These are phyloP conservation scores for Filobasidium uniguttulatum DNA, from an alignment of 1,284 basidiomycete genomes.

Conservation along the genomic window DNA sequence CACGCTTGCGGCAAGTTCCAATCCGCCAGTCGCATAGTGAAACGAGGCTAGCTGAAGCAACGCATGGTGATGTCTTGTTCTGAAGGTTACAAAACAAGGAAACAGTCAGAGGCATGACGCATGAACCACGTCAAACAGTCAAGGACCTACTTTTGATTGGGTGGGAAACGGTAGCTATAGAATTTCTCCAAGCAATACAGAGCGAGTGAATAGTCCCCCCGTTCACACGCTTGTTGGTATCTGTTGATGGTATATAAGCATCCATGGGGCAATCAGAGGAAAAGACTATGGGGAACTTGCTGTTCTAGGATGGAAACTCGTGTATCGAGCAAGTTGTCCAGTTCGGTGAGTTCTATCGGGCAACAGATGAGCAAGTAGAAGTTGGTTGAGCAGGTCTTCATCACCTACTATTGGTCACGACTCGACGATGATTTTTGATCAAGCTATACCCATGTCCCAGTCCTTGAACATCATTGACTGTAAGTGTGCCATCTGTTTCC, in stretches of 20 bases:
- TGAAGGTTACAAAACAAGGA: no score
- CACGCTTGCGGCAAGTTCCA: conserved; percentile 24
- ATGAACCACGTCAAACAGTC: no score
- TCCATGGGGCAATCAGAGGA: not conserved
- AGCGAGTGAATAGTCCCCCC: conserved; percentile 29
- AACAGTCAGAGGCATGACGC: no score
- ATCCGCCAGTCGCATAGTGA: conserved; percentile 30
- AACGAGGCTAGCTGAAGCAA: conserved; percentile 33
- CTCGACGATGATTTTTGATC: conserved; percentile 1
- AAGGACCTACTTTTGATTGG: conserved; percentile 17
- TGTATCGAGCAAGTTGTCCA: conserved; percentile 24
- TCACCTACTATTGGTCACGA: conserved; percentile 9
- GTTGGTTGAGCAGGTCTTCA: not conserved
- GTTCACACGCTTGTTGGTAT: conserved; percentile 21
- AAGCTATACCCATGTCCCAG: not conserved
- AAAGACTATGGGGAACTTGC: conserved; percentile 19
- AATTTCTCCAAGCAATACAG: conserved; percentile 27
- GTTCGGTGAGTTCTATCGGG: conserved; percentile 11
- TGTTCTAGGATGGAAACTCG: conserved; percentile 21
- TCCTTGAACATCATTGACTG: not conserved
- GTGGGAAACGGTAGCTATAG: conserved; percentile 34
- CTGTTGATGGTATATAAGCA: conserved; percentile 7
- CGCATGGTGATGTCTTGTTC: conserved; percentile 33
- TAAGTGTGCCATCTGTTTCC: not conserved
- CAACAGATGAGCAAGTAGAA: not conserved